Base-by-base conservation (phyloP, 306 rosid genomes). In the Leucaena leucocephala region DNA sequence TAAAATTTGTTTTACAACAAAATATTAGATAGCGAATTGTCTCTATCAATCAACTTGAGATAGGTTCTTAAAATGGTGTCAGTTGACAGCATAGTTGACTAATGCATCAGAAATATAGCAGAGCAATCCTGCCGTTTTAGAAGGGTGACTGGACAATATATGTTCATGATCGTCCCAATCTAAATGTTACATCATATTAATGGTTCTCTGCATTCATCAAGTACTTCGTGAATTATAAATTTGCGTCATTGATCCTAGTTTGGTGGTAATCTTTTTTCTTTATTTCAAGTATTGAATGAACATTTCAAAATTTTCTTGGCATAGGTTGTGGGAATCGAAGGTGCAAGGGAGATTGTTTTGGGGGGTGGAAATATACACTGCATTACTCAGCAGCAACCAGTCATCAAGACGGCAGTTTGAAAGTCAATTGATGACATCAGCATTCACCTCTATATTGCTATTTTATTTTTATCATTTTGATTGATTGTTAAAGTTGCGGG, bases 291-390 rank as follows among this genome's bases (percentile, higher is more conserved):
- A 52, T 68, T 67, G 22, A 82, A 22, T 70, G 52, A 57, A 14
- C 83, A 34, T 68, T 61, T 54, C 35, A 14, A 57, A 34, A 14
- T 80, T 78, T 27, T 84, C 34, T 39, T 75, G 82, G 81, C 75
- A 78, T 74, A 95, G 99, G 91, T 95, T 65, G 97, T 95, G 67
- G 80, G 86, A 80, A 84, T 93, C 74, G 94, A 95, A 90, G 98
- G 93, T 62, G 90, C 93, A 13, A 91, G 99, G 84, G 98, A 93
- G 93, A 91, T 93, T 84, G 98, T 87, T 72, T 79, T 92, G 76
- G 97, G 76, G 0, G 98, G 99, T 71, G 99, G 99, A 79, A 93
- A 95, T 72, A 91, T 95, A 70, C 99, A 95, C 49, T 92, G 99
- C 86, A 95, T 95, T 39, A 93, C 99, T 59, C 98, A 95, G 85